A percentile compares a stretch with the other conserved stretches of the same genome.
Conservation (phyloP, 2,329 filamentous ascomycete species). For the Sclerotiophoma versabilis region DNA sequence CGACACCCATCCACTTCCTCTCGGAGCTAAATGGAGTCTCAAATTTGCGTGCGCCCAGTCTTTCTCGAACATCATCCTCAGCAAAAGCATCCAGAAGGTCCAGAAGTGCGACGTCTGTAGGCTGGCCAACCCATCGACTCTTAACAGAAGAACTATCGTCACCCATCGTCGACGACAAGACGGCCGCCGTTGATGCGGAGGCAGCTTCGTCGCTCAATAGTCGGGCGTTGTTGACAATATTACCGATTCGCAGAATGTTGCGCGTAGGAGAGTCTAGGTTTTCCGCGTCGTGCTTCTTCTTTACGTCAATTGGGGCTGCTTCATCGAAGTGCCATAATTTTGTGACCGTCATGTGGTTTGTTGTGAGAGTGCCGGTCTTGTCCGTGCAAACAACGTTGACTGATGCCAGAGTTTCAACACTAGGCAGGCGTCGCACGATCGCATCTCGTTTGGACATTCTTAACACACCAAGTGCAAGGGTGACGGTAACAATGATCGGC, state of each 20-base stretch:
- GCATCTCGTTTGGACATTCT: conserved; percentile 95
- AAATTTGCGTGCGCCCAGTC: conserved; percentile 78
- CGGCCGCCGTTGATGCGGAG: conserved; percentile 74
- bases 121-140: conserved; percentile 95
- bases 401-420: conserved; percentile 96
- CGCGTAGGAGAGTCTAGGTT: conserved; percentile 76
- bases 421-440: conserved; percentile 93
- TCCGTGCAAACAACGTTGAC: conserved; percentile 99
- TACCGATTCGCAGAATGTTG: conserved; percentile 87
- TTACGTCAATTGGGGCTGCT: conserved; percentile 62
- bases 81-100: conserved; percentile 90
- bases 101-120: conserved; percentile 95
- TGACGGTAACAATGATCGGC: conserved; percentile 98
- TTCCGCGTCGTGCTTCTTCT: conserved; percentile 59
- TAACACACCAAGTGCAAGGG: conserved; percentile 89
- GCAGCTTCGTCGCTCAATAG: conserved; percentile 76
- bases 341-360: conserved; percentile 97
- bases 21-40: conserved; percentile 97
- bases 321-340: conserved; percentile 95
- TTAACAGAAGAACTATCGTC: conserved; percentile 68
- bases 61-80: conserved; percentile 88
- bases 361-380: conserved; percentile 94
- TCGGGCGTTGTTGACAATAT: conserved; percentile 94
- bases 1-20: conserved; percentile 98
- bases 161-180: conserved; percentile 83